Base-by-base conservation (phyloP, 1,139 yeast genomes). In the Zygoascus sp. region DNA sequence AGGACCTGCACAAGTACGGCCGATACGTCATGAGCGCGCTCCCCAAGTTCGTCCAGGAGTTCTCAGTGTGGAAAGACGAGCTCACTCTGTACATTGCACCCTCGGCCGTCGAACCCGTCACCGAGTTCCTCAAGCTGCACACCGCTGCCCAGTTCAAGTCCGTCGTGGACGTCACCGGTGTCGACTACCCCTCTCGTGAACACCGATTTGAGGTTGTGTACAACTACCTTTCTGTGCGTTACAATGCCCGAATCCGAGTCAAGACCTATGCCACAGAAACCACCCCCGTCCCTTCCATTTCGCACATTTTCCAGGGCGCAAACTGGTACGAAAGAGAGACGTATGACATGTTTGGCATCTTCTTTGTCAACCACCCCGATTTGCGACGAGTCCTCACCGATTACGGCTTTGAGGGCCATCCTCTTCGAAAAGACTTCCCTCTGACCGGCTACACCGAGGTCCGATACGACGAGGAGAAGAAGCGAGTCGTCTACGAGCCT, bases 291-390 rank as follows among this genome's bases (percentile, higher is more conserved):
- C 96, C 96, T 39, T 80, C 89, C 47, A 67, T 83, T 51, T 80
- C 83, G 16, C 79, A 81, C 17, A 62, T 87, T 51, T 85, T 70
- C 66, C 80, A 81, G 64, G 95, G 95, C 53, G 83, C 89, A 53
- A 86, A 87, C 70, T 87, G 96, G 96, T 83, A 79, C 63, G 95
- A 86, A 70, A 79, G 95, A 67, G 95, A 86, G 67, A 81, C 94
- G 11, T 86, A 84, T 65, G 95, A 86, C 64, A 75, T 86, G 77
- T 86, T 77, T 63, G 95, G 95, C 42, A 78, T 87, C 53, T 86
- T 86, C 69, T 87, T 87, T 62, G 92, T 83, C 65, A 86, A 83
- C 52, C 96, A 87, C 66, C 95, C 95, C 9, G 96, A 87, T 68
- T 74, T 87, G 63, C 81, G 96, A 72, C 77, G 96, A 70, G 85